Base-by-base conservation (phyloP, 495 filamentous ascomycete species). In the Apiosordaria backusii region DNA sequence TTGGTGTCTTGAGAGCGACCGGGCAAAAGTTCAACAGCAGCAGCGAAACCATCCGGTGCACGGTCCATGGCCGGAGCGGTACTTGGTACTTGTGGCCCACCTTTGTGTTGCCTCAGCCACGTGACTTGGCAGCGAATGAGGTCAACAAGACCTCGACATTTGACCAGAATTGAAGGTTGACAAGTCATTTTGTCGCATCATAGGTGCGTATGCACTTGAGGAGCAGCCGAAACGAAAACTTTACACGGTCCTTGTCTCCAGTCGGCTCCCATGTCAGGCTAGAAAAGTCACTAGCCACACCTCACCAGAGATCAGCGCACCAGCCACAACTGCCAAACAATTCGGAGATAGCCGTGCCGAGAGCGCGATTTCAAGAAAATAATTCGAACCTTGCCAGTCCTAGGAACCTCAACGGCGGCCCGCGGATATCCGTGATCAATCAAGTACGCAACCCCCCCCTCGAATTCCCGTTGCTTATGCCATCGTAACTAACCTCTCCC, bases 401-500 rank as follows among this genome's bases (percentile, higher is more conserved):
- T n/a, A 13, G 18, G 52, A 25, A 67, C 53, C 21, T 54, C 60
- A 57, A 60, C 16, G 53, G 35, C 25, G 4, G 24, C 25, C 59
- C 59, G 2, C 27, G 16, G 27, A 21, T 55, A 63, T 65, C 62
- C 61, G 67, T 68, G 65, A 67, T 58, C 69, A 64, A 71, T 72
- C 67, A 65, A 65, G 64, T 55, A 55, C 18, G n/a, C 0, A 19
- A 13, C 18, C 52, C 18, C 52, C 10, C 52, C 55, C n/a, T 15
- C 29, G 19, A 24, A 23, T 4, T 3, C 18, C 16, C 21, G 4
- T 4, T 15, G 24, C 50, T 25, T 52, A 25, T 63, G 1, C 7
- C 62, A 54, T 63, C 67, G 22, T 58, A 21, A 21, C 1, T 5
- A 3, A 19, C 2, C 7, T 26, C 4, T 3, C n/a, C 18, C 35